A percentile compares a stretch with the other conserved stretches of the same genome.
phyloP scores from a whole-genome alignment of 1,284 basidiomycete species.

The Marasmius tenuissimus region DNA sequence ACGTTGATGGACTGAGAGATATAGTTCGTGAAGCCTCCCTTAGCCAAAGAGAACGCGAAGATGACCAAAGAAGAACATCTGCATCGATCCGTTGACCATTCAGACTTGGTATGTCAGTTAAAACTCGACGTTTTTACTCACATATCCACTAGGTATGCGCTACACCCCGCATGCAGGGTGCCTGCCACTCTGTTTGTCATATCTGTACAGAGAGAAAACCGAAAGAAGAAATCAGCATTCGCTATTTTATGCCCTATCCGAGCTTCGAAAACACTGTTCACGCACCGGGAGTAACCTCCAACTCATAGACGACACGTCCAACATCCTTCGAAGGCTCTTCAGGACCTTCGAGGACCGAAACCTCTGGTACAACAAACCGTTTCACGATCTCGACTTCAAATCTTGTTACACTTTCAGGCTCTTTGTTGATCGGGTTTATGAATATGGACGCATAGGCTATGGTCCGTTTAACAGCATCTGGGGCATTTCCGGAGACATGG shows the following conservation, averaged over 20 bases:
- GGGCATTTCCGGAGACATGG: constrained; percentile 5
- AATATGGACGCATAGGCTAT: not conserved
- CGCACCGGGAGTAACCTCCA: constrained; percentile 45
- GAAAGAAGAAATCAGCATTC: no score
- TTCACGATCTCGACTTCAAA: not conserved
- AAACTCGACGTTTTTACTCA: constrained; percentile 21
- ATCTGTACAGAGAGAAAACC: constrained; percentile 27
- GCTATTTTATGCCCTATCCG: no score
- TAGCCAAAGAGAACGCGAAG: constrained; percentile 25
- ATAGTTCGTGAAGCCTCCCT: constrained; percentile 25
- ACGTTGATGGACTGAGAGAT: constrained; percentile 41
- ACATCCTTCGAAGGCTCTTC: not conserved
- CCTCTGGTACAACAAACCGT: constrained; percentile 22
- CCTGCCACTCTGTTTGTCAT: constrained; percentile 43
- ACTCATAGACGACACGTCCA: constrained; percentile 33
- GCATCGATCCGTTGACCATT: not conserved
- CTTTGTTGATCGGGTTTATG: not conserved
- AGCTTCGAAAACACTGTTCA: not conserved
- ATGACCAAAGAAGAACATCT: constrained; percentile 34
- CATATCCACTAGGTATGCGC: constrained; percentile 47
- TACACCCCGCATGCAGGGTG: constrained; percentile 48
- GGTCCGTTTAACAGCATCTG: constrained; percentile 4
- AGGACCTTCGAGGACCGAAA: not conserved
- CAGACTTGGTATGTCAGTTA: not conserved
- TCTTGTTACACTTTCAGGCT: not conserved